These are phyloP conservation scores for Aureobasidium zeae DNA, from an alignment of 2,329 filamentous ascomycete species.

Conservation along the genomic window DNA sequence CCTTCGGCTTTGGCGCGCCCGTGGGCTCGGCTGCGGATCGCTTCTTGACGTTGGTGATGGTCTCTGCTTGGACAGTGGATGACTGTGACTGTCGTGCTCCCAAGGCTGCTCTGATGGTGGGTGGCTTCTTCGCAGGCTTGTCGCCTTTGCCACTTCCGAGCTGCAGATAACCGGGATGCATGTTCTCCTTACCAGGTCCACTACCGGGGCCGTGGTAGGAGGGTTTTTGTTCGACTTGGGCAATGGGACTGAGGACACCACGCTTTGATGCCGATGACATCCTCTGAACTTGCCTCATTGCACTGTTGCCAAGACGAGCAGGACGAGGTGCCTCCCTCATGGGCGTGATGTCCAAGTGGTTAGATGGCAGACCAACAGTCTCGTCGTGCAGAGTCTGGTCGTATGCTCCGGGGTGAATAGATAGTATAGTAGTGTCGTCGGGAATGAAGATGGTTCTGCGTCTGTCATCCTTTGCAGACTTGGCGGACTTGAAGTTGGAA, in stretches of 20 bases:
- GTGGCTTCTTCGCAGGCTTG: background rate
- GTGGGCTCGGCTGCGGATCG: conserved; percentile 6
- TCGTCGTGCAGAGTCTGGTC: conserved; percentile 26
- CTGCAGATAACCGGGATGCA: conserved; percentile 40
- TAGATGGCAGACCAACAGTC: conserved; percentile 21
- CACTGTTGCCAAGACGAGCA: background rate
- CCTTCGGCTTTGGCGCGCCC: conserved; percentile 7
- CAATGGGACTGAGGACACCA: conserved; percentile 33
- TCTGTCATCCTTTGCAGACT: conserved; percentile 31
- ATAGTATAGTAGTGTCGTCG: conserved; percentile 43
- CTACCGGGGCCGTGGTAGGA: background rate
- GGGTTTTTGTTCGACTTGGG: conserved; percentile 28
- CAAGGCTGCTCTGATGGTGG: background rate
- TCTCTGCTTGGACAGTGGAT: background rate
- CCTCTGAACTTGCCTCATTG: conserved; percentile 2
- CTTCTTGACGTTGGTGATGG: conserved; percentile 2
- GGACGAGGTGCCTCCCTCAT: background rate
- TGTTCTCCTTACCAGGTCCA: conserved; percentile 52
- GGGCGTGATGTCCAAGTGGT: conserved; percentile 1
- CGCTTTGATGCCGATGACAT: conserved; percentile 21
- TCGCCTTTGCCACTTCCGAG: background rate
- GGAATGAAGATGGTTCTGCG: conserved; percentile 44
- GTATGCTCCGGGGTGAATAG: conserved; percentile 42
- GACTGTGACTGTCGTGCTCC: background rate
- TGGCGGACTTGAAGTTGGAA: conserved; percentile 1